These are phyloP conservation scores for Vanrija humicola DNA, from an alignment of 1,284 basidiomycete genomes.

Conservation along the genomic window DNA sequence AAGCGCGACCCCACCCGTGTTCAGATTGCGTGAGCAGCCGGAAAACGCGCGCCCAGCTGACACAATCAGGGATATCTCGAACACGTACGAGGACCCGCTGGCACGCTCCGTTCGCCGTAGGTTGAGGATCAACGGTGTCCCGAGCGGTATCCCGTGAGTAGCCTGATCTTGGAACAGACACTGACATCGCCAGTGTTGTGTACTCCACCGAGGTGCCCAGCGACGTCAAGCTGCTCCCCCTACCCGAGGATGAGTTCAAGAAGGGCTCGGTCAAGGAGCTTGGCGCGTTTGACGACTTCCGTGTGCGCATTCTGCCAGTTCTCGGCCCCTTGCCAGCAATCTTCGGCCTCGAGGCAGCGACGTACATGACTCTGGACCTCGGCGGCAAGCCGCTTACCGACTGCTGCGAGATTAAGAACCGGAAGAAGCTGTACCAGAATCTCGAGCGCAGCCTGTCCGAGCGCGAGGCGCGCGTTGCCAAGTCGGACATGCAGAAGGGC, in stretches of 20 bases:
- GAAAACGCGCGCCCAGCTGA: background rate
- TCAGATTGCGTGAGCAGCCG: conserved; percentile 62
- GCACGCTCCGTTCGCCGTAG: conserved; percentile 82
- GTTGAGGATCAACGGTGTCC: conserved; percentile 66
- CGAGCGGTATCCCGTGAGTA: conserved; percentile 65
- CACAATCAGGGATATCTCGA: conserved; percentile 71
- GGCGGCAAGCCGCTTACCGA: conserved; percentile 76
- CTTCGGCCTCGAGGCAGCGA: conserved; percentile 82
- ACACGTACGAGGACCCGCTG: conserved; percentile 90
- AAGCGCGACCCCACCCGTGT: conserved; percentile 93
- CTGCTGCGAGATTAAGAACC: conserved; percentile 74
- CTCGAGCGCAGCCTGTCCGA: conserved; percentile 69
- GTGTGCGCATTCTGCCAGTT: conserved; percentile 56
- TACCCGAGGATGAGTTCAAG: conserved; percentile 86
- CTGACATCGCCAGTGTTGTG: conserved; percentile 58
- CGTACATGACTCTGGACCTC: conserved; percentile 78
- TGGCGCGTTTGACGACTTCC: conserved; percentile 87
- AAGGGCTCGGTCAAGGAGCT: conserved; percentile 89
- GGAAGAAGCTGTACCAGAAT: conserved; percentile 78
- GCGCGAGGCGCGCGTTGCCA: conserved; percentile 54
- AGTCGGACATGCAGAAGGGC: conserved; percentile 47
- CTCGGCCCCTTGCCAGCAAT: conserved; percentile 68
- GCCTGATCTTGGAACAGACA: background rate
- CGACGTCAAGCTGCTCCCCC: conserved; percentile 80
- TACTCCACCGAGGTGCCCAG: conserved; percentile 90